Evolutionary conservation across 2,329 filamentous ascomycete species (phyloP).

Genomic region (Aspergillus pseudonomiae): DNA sequence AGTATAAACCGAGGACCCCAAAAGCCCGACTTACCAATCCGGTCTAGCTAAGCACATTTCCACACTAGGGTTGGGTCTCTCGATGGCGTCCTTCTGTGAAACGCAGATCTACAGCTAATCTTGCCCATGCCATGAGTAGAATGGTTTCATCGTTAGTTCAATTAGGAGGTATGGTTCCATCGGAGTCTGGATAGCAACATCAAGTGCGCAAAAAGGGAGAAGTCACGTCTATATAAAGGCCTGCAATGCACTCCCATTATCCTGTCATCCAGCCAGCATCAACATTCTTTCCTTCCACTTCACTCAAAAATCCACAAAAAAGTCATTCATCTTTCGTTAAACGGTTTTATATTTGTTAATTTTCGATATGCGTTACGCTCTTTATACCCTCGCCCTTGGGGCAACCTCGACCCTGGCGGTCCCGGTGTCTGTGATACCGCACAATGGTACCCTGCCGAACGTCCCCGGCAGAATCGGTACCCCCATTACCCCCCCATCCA

Average conservation of each 20-base stretch:
- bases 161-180: background rate
- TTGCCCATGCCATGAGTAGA: background rate
- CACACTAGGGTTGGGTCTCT: background rate
- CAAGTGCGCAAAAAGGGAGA: background rate
- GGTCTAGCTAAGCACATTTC: background rate
- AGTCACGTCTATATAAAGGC: background rate
- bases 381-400: conserved; percentile 4
- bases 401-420: conserved; percentile 5
- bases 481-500: background rate
- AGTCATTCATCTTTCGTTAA: background rate
- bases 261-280: background rate
- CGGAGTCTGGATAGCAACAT: background rate
- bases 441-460: background rate
- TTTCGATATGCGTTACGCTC: background rate
- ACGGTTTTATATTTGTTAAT: background rate
- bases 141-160: background rate
- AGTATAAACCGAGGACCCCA: background rate
- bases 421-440: conserved; percentile 1
- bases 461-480: background rate
- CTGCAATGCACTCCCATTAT: background rate
- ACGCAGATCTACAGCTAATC: background rate
- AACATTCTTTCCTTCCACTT: background rate
- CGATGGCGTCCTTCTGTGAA: background rate
- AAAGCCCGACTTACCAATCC: background rate
- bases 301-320: background rate